phyloP scores from a whole-genome alignment of 2,329 filamentous ascomycete species.

The Colletotrichum incanum region DNA sequence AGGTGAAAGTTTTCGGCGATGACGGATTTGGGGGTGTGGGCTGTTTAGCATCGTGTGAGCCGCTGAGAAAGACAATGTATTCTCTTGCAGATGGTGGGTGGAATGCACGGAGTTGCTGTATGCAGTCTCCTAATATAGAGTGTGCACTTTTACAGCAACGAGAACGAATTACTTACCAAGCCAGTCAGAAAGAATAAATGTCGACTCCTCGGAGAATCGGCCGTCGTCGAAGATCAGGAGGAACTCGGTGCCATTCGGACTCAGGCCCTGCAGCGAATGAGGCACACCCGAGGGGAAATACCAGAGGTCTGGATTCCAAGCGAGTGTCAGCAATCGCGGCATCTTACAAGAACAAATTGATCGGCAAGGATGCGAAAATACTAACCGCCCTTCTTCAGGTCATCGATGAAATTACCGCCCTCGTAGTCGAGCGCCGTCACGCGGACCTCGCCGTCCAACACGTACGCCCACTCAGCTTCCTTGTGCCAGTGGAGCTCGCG shows the following conservation, averaged over 20 bases:
- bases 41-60: conserved; percentile 52
- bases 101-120: background rate
- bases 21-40: conserved; percentile 80
- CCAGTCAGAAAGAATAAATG: conserved; percentile 83
- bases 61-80: background rate
- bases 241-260: conserved; percentile 51
- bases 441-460: conserved; percentile 79
- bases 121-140: background rate
- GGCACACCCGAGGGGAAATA: conserved; percentile 86
- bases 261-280: conserved; percentile 74
- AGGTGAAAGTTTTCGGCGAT: conserved; percentile 84
- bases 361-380: background rate
- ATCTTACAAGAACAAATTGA: no score
- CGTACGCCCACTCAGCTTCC: conserved; percentile 84
- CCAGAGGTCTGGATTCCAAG: conserved; percentile 73
- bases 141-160: background rate
- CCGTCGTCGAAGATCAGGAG: conserved; percentile 66
- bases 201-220: conserved; percentile 73
- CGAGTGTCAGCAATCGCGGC: background rate
- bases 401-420: conserved; percentile 83
- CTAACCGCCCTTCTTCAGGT: conserved; percentile 74
- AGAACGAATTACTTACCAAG: conserved; percentile 62
- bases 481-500: conserved; percentile 88
- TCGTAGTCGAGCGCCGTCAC: conserved; percentile 83
- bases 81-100: background rate